Evolutionary conservation across 495 filamentous ascomycete genomes (phyloP), one percentile per base, ranked within the genome.

Genomic region (Penicillium taxi): DNA sequence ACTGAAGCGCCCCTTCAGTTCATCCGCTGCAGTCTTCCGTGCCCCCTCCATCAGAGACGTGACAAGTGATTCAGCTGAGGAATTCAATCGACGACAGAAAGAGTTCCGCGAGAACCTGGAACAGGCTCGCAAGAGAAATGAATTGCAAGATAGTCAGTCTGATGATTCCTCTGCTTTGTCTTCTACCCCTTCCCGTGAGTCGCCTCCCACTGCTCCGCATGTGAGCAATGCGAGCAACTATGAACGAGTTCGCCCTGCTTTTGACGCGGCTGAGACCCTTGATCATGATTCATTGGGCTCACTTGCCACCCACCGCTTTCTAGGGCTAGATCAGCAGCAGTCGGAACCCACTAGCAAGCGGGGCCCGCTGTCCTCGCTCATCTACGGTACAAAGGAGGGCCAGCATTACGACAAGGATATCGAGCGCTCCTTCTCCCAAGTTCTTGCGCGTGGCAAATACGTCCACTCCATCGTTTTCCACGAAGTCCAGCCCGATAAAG

Each of bases 401-500:
- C 76, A 86, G 44, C 80, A 91, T 59, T 73, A 94, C 63, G 93
- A 98, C 43, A 77, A 82, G 35, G 89, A 95, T 64, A 89, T 98
- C 52, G 87, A 96, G 69, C 78, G 86, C 31, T 89, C 82, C 49
- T 98, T 96, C 66, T 86, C 80, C 19, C 85, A 94, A 61, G 85
- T 96, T 19, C 70, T 98, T 20, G 93, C 93, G 8, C 77, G 91
- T 44, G 91, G 91, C 37, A 98, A 98, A 66, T 98, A 98, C 57
- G 90, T 98, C 37, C 91, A 98, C 55, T 89, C 85, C 33, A 95
- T 98, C 58, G 90, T 95, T 22, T 86, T 96, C 60, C 93, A 98
- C 67, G 79, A 91, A 30, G 93, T 96, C 39, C 88, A 90, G 66
- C 88, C 91, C 44, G 87, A 94, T 49, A 85, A 83, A 62, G 88